Evolutionary conservation across 1,139 yeast species (phyloP).

Genomic region (Blastobotrys capitulatus): DNA sequence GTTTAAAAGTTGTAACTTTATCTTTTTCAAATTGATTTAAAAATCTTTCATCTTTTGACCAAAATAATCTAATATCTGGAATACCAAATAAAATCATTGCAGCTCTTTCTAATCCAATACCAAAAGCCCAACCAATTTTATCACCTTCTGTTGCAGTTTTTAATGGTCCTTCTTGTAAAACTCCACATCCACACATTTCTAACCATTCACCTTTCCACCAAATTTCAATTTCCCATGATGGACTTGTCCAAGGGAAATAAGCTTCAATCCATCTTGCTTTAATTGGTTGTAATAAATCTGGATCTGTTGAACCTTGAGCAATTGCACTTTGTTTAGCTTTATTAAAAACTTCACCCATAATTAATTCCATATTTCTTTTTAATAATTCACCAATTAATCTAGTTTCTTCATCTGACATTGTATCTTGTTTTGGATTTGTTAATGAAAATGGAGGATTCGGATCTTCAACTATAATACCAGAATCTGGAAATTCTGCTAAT

Average conservation of each 20-base stretch:
- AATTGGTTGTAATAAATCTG: conserved; percentile 66
- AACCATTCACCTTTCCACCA: conserved; percentile 99
- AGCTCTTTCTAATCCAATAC: conserved; percentile 89
- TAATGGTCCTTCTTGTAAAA: conserved; percentile 74
- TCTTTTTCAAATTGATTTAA: conserved; percentile 62
- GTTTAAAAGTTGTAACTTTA: conserved; percentile 65
- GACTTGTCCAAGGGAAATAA: conserved; percentile 97
- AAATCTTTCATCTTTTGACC: conserved; percentile 84
- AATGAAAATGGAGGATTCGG: conserved; percentile 48
- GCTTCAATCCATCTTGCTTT: conserved; percentile 94
- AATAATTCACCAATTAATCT: conserved; percentile 69
- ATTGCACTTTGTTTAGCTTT: conserved; percentile 65
- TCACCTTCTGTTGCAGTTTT: conserved; percentile 52
- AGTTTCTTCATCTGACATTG: conserved; percentile 66
- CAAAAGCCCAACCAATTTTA: conserved; percentile 94
- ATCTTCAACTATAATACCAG: conserved; percentile 71
- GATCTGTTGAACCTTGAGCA: conserved; percentile 57
- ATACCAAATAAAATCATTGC: conserved; percentile 94
- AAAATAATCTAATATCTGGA: conserved; percentile 89
- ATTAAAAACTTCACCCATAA: conserved; percentile 79
- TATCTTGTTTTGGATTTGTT: conserved; percentile 71
- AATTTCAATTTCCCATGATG: conserved; percentile 97
- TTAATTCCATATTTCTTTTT: conserved; percentile 75
- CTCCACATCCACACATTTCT: conserved; percentile 96
- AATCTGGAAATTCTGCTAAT: conserved; percentile 59